Evolutionary conservation across 805 yeast species (phyloP).

Genomic region (Jamesozyma piceae): DNA sequence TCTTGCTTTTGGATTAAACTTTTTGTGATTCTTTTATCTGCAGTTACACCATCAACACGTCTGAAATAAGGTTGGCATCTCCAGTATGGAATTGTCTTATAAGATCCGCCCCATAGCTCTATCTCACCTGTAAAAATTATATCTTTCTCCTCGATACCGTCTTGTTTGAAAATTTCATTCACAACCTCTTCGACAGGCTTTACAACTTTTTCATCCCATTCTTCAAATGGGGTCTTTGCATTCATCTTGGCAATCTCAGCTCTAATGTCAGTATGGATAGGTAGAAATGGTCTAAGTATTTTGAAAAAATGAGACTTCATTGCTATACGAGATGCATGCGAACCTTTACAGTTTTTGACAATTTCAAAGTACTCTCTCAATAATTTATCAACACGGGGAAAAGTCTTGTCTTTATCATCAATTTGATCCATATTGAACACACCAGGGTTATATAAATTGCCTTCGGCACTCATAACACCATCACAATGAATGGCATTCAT

Average conservation of each 20-base stretch:
- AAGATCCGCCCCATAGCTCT: slow-evolving; percentile 71
- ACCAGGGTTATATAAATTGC: slow-evolving; percentile 88
- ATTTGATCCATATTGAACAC: slow-evolving; percentile 42
- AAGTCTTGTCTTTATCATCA: slow-evolving; percentile 51
- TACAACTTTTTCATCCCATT: slow-evolving; percentile 47
- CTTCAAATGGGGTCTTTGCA: slow-evolving; percentile 37
- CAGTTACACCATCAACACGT: slow-evolving; percentile 69
- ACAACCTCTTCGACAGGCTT: slow-evolving; percentile 60
- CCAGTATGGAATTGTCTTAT: slow-evolving; percentile 85
- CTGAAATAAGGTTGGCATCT: slow-evolving; percentile 93
- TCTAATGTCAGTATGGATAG: slow-evolving; percentile 68
- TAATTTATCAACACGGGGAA: slow-evolving; percentile 77
- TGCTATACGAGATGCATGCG: slow-evolving; percentile 65
- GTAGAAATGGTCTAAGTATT: slow-evolving; percentile 69
- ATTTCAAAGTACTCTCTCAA: slow-evolving; percentile 84
- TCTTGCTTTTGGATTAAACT: slow-evolving; percentile 7
- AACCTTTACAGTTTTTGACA: slow-evolving; percentile 37
- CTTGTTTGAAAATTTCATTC: slow-evolving; percentile 41
- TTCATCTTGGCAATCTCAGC: slow-evolving; percentile 52
- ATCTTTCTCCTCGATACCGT: slow-evolving; percentile 49
- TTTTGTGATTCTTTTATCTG: slow-evolving; percentile 34
- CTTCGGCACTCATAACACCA: slow-evolving; percentile 97
- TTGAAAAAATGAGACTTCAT: slow-evolving; percentile 92
- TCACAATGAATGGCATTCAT: slow-evolving; percentile 58
- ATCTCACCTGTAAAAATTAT: slow-evolving; percentile 42